Base-by-base conservation (phyloP, 2,329 filamentous ascomycete genomes). In the Fonsecaea monophora region DNA sequence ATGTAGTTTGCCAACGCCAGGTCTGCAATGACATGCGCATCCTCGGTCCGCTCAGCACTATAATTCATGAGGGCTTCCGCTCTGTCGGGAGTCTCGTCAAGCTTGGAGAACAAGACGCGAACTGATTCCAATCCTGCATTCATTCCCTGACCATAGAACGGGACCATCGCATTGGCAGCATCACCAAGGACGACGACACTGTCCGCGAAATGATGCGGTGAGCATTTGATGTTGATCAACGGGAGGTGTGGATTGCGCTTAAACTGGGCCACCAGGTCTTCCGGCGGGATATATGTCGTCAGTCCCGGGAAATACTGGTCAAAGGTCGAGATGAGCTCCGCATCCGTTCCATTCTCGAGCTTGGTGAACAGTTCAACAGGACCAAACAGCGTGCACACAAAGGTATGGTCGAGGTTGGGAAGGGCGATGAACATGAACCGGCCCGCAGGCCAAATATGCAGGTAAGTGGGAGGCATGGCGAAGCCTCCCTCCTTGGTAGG, bases 341-440 rank as follows among this genome's bases (percentile, higher is more conserved):
- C 71, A 21, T 85, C 80, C 0, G 89, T 85, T 60, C 87, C 80
- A 15, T 81, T 82, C 74, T 94, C 90, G 1, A 99, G 85, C 1
- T 83, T 77, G 2, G 84, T 80, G 76, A 92, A 96, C 64, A 91
- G 84, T 2, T 82, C 78, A 42, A 89, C 87, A 0, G 94, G 91
- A 45, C 96, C 86, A 78, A 99, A 99, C 2, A 99, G 85, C 0
- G 96, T 99, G 78, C 93, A 96, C 0, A 94, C 97, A 77, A 99
- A 99, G 2, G 92, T 91, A 64, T 92, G 93, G 76, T 98, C 93
- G 78, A 92, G 77, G n/a, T 84, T 84, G 0, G 95, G 94, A 53
- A 99, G 94, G 18, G 95, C 96, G 75, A 99, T 99, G 80, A 99
- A 99, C 96, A 99, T 98, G 74, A 95, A 94, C 50, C 94, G 89